Conservation (phyloP, 2,329 filamentous ascomycete species). For the Zymoseptoria passerinii region DNA sequence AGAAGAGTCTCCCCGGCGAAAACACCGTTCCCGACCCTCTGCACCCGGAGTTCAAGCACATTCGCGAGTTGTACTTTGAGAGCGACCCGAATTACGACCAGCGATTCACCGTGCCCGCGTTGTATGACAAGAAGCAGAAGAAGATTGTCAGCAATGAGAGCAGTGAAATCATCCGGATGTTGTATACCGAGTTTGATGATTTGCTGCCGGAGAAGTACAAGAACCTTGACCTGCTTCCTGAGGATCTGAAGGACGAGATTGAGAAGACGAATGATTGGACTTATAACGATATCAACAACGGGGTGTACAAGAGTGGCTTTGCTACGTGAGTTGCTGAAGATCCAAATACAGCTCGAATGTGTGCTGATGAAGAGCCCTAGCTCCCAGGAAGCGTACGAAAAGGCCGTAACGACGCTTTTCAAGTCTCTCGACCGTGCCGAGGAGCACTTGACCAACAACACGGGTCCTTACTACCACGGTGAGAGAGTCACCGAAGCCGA, state of each 20-base stretch:
- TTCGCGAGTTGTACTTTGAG: constrained; percentile 73
- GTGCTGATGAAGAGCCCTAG: constrained; percentile 5
- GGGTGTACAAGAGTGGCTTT: constrained; percentile 45
- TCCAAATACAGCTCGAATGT: not conserved
- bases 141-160: constrained; percentile 87
- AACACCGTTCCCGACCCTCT: constrained; percentile 55
- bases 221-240: constrained; percentile 38
- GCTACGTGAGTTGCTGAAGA: constrained; percentile 31
- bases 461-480: constrained; percentile 42
- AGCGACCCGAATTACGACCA: constrained; percentile 63
- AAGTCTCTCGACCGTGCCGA: constrained; percentile 42
- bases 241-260: constrained; percentile 37
- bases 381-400: constrained; percentile 43
- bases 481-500: constrained; percentile 42
- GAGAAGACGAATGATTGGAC: constrained; percentile 46
- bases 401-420: constrained; percentile 41
- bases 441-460: constrained; percentile 32
- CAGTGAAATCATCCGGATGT: constrained; percentile 85
- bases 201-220: constrained; percentile 36
- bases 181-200: constrained; percentile 70
- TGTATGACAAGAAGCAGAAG: constrained; percentile 69
- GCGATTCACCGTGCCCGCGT: constrained; percentile 78
- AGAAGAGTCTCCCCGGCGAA: constrained; percentile 47
- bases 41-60: constrained; percentile 58
- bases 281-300: constrained; percentile 46